These are phyloP conservation scores for Zalerion maritima DNA, from an alignment of 495 filamentous ascomycete species.

Conservation along the genomic window DNA sequence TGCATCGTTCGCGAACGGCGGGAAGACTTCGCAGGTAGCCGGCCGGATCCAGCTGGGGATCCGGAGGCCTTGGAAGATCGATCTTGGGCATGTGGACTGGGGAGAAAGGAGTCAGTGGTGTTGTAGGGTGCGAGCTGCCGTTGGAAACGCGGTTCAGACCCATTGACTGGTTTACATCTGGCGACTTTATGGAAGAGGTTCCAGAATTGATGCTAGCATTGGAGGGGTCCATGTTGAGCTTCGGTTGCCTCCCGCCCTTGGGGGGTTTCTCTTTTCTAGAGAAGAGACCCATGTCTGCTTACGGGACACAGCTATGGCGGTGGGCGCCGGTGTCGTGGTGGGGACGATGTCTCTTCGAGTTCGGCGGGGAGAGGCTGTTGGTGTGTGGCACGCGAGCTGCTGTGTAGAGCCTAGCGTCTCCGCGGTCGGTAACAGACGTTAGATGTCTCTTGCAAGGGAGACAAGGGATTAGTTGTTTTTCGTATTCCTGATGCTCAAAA, in stretches of 20 bases:
- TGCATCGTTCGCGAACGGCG: constrained; percentile 68
- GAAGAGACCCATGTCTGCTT: constrained; percentile 34
- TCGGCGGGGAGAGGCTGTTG: too few species aligned
- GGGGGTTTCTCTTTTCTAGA: constrained; percentile 32
- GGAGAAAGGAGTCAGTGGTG: constrained; percentile 24
- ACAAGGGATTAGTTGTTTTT: too few species aligned
- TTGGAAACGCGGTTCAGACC: constrained; percentile 12
- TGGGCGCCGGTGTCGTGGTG: too few species aligned
- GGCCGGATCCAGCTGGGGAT: constrained; percentile 80
- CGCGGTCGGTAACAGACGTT: too few species aligned
- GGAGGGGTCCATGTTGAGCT: constrained; percentile 15
- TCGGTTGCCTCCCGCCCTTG: constrained; percentile 14
- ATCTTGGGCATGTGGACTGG: constrained; percentile 30
- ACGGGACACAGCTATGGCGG: too few species aligned
- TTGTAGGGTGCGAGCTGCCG: constrained; percentile 13
- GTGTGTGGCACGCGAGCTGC: too few species aligned
- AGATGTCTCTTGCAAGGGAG: too few species aligned
- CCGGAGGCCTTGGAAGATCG: constrained; percentile 69
- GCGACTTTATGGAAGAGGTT: constrained; percentile 16
- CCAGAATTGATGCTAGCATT: constrained; percentile 23
- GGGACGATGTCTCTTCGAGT: too few species aligned
- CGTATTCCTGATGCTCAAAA: too few species aligned
- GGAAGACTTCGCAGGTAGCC: constrained; percentile 85
- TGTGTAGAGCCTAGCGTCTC: too few species aligned
- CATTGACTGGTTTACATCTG: too few species aligned